Base-by-base conservation (phyloP, 1,284 basidiomycete genomes). In the Sporisorium scitamineum region DNA sequence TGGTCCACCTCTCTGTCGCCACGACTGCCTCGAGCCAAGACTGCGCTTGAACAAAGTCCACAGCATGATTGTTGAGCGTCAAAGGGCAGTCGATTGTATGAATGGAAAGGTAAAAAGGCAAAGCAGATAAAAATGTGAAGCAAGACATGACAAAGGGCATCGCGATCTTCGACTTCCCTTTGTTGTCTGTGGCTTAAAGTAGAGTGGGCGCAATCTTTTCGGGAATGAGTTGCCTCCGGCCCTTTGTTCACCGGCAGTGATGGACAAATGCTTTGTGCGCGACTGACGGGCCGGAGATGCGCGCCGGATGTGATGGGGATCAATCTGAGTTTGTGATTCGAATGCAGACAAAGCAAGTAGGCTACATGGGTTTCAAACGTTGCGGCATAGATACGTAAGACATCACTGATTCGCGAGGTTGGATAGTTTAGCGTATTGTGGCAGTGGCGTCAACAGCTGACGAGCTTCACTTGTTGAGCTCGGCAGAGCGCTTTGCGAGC, bases 401-500 rank as follows among this genome's bases (percentile, higher is more conserved):
- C 16, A 27, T 26, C 3, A 13, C 3, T 34, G 24, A n/a, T n/a
- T 6, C 44, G 44, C 44, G 14, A 26, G 14, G 16, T 3, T 47
- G 14, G 24, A 11, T 14, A 22, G 14, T 14, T 22, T 2, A 27
- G 44, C 44, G 26, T 22, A 22, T 27, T 7, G 22, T 13, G 42
- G 20, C 26, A 13, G n/a, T 20, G 42, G 24, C 24, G 7, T 42
- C 6, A 22, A 22, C n/a, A 5, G 22, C 8, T 9, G 5, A 20
- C 16, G 1, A 22, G 39, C 20, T 24, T 56, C 51, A 69, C 69
- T 79, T 75, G 73, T 79, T 79, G 67, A 79, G 76, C 56, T 79
- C 76, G 26, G 76, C 76, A 29, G 76, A 75, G n/a, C 76, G 76
- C 63, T 76, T 71, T 32, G 76, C 76, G 18, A 79, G 54, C 48